Evolutionary conservation across 148 eudicot genomes (phyloP), one percentile per base, ranked within the genome.

Genomic region (Chenopodium suecicum): DNA sequence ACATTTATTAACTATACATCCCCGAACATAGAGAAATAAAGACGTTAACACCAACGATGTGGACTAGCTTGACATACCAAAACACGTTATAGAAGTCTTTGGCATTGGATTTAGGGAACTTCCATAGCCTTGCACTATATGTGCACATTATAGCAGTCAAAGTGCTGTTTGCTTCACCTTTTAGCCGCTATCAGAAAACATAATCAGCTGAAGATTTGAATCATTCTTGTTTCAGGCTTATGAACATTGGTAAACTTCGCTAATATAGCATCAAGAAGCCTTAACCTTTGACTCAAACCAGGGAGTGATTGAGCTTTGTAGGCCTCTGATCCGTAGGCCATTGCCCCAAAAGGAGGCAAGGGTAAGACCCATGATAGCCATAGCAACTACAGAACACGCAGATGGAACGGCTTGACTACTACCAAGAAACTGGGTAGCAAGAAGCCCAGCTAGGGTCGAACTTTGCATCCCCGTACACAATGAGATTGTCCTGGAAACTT

Each of bases 401-500:
- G 99, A 86, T 63, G 99, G 95, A 17, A 96, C 99, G 0, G 99
- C 97, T 83, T 96, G 99, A 74, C 88, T 94, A 87, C 84, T 91
- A 25, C 98, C 94, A 0, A 96, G 91, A 83, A 96, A 96, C 75
- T 94, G 99, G 19, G 94, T 87, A 27, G 99, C 99, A 19, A 96
- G 98, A 70, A 96, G 93, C 63, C 99, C 99, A 0, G 99, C 99
- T 84, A 96, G 86, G 3, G 99, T 96, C 0, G 99, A 96, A 87
- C 99, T 96, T 63, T 96, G 99, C 99, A 96, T 96, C 77, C 99
- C 98, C 0, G 94, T 92, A 92, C 99, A 96, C 56, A 96, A 47
- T 65, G 99, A 92, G 27, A 96, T 90, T 50, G 98, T 96, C 89
- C 95, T 88, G 87, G 91, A 88, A 41, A 89, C 95, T 85, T 92